A percentile compares a stretch with the other conserved stretches of the same genome.
Conservation (phyloP, 208 protist genomes). For the Wallacemonas sp. region DNA sequence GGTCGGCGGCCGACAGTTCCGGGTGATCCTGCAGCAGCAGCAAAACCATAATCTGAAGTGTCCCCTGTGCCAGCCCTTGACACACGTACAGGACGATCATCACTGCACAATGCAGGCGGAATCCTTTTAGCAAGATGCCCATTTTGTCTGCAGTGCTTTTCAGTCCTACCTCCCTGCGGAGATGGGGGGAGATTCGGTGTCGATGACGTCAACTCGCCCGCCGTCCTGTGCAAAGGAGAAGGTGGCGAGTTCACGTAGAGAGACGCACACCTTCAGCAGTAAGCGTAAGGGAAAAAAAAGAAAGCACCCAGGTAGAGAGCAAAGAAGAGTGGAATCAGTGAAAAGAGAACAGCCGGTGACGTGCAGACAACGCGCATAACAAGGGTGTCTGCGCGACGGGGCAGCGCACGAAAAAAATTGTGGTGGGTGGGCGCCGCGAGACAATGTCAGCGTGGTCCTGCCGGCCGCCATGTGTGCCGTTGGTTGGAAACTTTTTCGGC, state of each 20-base stretch:
- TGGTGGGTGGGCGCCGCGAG: too few species aligned
- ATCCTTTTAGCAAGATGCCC: not conserved
- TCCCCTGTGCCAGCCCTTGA: constrained; percentile 16
- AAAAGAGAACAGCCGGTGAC: constrained; percentile 1
- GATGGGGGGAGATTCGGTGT: too few species aligned
- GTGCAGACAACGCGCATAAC: not conserved
- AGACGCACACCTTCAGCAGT: not conserved
- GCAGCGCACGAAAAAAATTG: too few species aligned
- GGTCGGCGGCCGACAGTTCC: constrained; percentile 10
- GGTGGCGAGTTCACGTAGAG: not conserved
- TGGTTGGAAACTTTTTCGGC: too few species aligned
- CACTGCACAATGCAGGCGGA: constrained; percentile 15
- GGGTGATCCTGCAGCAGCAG: constrained; percentile 14
- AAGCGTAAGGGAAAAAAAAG: not conserved
- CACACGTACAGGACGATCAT: constrained; percentile 16
- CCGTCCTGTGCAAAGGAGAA: not conserved
- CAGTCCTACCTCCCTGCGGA: not conserved
- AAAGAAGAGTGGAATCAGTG: not conserved
- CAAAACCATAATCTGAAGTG: constrained; percentile 8
- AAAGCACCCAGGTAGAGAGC: not conserved
- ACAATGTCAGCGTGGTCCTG: too few species aligned
- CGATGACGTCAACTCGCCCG: too few species aligned
- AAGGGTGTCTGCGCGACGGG: too few species aligned
- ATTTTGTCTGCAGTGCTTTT: not conserved
- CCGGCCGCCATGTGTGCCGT: too few species aligned